Conservation (phyloP, 345 rosid species). For the Geranium brycei region DNA sequence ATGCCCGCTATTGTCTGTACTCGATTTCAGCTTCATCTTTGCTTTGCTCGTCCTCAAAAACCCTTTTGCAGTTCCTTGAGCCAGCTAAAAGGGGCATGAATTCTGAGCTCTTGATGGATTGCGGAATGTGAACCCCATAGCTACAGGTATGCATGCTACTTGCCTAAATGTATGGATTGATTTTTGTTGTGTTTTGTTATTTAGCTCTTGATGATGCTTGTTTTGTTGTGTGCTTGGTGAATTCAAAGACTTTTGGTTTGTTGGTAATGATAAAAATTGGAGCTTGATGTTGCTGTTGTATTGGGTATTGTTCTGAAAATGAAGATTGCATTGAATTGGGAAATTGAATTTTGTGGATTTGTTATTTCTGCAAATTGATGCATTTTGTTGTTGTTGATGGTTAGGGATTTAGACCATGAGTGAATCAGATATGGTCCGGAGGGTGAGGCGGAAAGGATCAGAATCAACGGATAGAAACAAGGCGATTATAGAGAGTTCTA, state of each 20-base stretch:
- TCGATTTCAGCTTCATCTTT: neutral
- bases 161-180: neutral
- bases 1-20: neutral
- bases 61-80: neutral
- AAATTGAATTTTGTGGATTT: neutral
- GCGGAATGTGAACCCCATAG: neutral
- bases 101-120: neutral
- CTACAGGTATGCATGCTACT: neutral
- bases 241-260: neutral
- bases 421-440: constrained; percentile 13
- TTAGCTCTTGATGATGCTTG: neutral
- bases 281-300: neutral
- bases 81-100: neutral
- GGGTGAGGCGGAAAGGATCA: constrained; percentile 54
- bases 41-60: neutral
- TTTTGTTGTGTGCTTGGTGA: too few species aligned
- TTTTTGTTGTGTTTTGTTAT: neutral
- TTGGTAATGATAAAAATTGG: neutral
- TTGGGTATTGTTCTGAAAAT: neutral
- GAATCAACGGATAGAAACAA: constrained; percentile 46
- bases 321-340: neutral
- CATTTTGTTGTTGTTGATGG: neutral
- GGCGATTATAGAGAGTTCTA: constrained; percentile 32
- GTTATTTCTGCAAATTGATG: neutral
- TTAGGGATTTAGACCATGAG: neutral